These are phyloP conservation scores for Paracamarosporium sp. DNA, from an alignment of 2,329 filamentous ascomycete genomes.

Conservation along the genomic window DNA sequence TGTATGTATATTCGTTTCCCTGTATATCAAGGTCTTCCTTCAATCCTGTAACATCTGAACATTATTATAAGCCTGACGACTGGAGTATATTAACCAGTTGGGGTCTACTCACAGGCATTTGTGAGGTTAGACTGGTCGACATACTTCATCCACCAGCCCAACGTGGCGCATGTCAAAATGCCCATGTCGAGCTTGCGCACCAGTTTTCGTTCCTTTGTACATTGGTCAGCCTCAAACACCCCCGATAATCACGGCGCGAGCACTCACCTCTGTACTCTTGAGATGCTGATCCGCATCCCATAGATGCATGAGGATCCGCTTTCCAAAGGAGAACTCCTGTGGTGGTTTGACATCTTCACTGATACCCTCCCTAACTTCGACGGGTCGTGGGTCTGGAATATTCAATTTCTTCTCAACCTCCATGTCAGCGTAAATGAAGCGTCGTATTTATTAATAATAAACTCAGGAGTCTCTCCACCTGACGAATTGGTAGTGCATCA, in stretches of 20 bases:
- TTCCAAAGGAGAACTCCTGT: neutral
- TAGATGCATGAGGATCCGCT: neutral
- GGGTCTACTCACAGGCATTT: neutral
- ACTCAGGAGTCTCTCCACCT: no score
- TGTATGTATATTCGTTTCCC: neutral
- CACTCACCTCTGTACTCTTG: neutral
- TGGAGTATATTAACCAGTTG: no score
- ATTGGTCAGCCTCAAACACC: neutral
- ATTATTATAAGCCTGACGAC: no score
- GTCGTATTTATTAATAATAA: no score
- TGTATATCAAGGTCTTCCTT: neutral
- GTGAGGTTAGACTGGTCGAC: neutral
- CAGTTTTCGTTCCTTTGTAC: neutral
- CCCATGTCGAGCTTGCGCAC: neutral
- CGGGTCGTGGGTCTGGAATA: neutral
- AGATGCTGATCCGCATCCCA: neutral
- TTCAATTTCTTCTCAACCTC: neutral
- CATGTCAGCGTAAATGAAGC: neutral
- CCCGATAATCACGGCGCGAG: no score
- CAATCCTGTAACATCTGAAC: neutral
- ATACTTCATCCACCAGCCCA: neutral
- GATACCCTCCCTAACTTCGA: neutral
- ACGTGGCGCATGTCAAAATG: neutral
- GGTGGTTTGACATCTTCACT: neutral
- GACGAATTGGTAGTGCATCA: no score